Evolutionary conservation across 2,329 filamentous ascomycete genomes (phyloP).

Genomic region (Onygenales sp.): DNA sequence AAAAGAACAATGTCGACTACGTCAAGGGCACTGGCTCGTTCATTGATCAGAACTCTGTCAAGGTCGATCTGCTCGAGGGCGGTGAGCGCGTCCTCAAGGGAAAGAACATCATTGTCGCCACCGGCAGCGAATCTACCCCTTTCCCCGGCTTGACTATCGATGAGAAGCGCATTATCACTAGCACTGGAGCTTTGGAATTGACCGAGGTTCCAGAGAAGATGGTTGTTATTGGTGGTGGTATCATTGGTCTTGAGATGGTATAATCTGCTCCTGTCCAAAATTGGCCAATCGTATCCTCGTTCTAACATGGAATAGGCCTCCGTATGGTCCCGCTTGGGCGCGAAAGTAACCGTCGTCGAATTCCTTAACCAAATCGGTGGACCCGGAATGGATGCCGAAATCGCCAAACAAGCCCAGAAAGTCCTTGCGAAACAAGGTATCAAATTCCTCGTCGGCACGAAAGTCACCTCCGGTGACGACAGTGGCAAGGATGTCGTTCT

Average conservation of each 20-base stretch:
- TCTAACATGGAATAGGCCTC: slow-evolving; percentile 48
- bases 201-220: slow-evolving; percentile 90
- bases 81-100: slow-evolving; percentile 77
- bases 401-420: slow-evolving; percentile 86
- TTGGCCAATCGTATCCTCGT: neutral
- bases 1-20: slow-evolving; percentile 99
- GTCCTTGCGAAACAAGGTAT: slow-evolving; percentile 92
- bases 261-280: slow-evolving; percentile 11
- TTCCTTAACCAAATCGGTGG: slow-evolving; percentile 94
- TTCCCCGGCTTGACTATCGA: slow-evolving; percentile 95
- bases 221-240: slow-evolving; percentile 95
- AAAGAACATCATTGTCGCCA: slow-evolving; percentile 98
- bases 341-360: slow-evolving; percentile 95
- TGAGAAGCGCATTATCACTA: slow-evolving; percentile 94
- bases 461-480: slow-evolving; percentile 79
- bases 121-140: slow-evolving; percentile 86
- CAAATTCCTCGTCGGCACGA: slow-evolving; percentile 96
- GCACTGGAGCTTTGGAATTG: slow-evolving; percentile 85
- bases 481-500: slow-evolving; percentile 70
- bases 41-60: slow-evolving; percentile 80
- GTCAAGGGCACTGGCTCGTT: slow-evolving; percentile 88
- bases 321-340: slow-evolving; percentile 88
- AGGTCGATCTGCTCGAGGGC: slow-evolving; percentile 81
- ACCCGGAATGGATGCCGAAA: slow-evolving; percentile 91
- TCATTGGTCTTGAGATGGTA: slow-evolving; percentile 97